Percentiles rank a stretch among this genome's conserved stretches.
Evolutionary conservation across 805 yeast species (phyloP).

Genomic region (Wickerhamiella brachini): DNA sequence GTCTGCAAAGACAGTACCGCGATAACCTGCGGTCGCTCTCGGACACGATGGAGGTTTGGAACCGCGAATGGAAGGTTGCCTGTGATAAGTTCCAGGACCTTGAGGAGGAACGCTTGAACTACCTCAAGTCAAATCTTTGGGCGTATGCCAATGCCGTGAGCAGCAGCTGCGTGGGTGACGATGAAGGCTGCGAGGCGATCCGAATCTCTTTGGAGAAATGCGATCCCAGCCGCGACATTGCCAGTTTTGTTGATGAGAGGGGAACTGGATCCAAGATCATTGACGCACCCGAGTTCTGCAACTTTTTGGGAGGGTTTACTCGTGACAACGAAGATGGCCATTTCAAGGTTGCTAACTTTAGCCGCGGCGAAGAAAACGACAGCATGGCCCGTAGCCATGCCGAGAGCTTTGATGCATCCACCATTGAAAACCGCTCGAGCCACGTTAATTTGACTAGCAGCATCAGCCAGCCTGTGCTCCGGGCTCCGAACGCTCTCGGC

Average conservation of each 20-base stretch:
- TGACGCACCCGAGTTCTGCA: constrained; percentile 49
- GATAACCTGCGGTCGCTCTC: constrained; percentile 38
- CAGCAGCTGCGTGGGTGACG: constrained; percentile 63
- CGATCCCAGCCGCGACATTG: constrained; percentile 46
- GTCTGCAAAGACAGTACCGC: constrained; percentile 43
- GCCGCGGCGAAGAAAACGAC: constrained; percentile 10
- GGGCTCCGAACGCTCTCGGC: not conserved
- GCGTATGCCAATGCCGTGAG: constrained; percentile 64
- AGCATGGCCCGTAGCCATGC: not conserved
- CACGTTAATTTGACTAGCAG: not conserved
- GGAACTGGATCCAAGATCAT: constrained; percentile 55
- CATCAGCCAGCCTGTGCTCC: not conserved
- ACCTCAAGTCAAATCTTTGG: constrained; percentile 60
- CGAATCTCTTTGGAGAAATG: constrained; percentile 56
- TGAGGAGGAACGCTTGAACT: constrained; percentile 61
- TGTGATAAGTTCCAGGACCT: constrained; percentile 49
- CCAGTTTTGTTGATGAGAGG: constrained; percentile 35
- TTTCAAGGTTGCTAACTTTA: constrained; percentile 26
- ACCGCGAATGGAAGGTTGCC: constrained; percentile 55
- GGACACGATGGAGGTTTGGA: constrained; percentile 49
- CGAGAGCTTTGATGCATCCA: too few species aligned
- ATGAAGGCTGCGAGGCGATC: constrained; percentile 59
- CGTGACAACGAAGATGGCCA: constrained; percentile 19
- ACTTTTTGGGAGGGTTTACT: constrained; percentile 35
- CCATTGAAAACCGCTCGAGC: not conserved